Percentiles rank a stretch among this genome's conserved stretches.
These are phyloP conservation scores for Zygoascus sp. DNA, from an alignment of 1,139 yeast genomes.

Conservation along the genomic window DNA sequence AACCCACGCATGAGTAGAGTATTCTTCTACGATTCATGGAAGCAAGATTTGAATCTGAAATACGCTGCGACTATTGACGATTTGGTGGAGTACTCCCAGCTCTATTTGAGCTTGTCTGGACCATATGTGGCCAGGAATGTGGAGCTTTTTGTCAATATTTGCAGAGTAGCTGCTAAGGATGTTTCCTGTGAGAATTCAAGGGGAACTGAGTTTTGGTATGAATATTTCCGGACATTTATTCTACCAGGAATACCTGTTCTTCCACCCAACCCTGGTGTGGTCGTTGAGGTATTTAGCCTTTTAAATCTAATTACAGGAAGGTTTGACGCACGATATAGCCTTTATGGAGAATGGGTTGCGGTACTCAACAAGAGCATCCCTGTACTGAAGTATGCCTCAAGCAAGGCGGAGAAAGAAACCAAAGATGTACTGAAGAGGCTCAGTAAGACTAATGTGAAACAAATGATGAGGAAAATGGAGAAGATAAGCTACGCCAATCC, in stretches of 20 bases:
- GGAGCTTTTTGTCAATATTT: constrained; percentile 51
- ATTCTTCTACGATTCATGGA: constrained; percentile 6
- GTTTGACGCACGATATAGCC: constrained; percentile 61
- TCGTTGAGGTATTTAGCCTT: constrained; percentile 56
- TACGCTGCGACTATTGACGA: constrained; percentile 35
- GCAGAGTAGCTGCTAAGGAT: constrained; percentile 45
- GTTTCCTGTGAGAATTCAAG: constrained; percentile 6
- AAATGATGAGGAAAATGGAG: constrained; percentile 74
- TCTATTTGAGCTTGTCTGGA: constrained; percentile 53
- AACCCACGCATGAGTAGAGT: not conserved
- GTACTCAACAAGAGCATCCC: constrained; percentile 52
- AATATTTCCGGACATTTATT: constrained; percentile 59
- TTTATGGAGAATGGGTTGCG: constrained; percentile 79
- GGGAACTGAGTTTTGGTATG: constrained; percentile 46
- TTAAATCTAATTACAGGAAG: constrained; percentile 47
- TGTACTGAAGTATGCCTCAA: constrained; percentile 57
- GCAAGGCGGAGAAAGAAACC: constrained; percentile 74
- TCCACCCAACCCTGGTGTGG: constrained; percentile 56
- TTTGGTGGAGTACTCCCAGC: constrained; percentile 45
- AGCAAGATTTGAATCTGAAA: constrained; percentile 1
- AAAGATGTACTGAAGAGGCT: constrained; percentile 76
- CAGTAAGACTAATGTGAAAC: constrained; percentile 76
- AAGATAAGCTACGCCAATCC: constrained; percentile 80
- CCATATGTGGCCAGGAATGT: constrained; percentile 51
- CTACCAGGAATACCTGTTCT: constrained; percentile 64